A percentile compares a stretch with the other conserved stretches of the same genome.
These are phyloP conservation scores for Tilletia indica DNA, from an alignment of 1,284 basidiomycete species.

Conservation along the genomic window DNA sequence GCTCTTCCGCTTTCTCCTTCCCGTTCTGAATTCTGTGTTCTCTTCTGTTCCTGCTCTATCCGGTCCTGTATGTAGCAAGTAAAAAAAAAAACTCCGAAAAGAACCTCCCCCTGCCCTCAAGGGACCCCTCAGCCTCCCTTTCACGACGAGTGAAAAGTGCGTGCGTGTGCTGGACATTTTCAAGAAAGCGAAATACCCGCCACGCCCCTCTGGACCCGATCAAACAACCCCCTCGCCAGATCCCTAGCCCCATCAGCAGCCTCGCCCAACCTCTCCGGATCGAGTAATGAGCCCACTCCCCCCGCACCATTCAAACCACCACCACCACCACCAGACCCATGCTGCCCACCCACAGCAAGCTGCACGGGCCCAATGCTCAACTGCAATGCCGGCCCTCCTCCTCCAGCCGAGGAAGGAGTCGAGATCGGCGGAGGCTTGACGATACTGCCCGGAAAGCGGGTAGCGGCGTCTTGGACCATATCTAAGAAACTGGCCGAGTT, in stretches of 20 bases:
- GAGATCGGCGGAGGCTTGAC: slow-evolving; percentile 34
- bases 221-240: slow-evolving; percentile 45
- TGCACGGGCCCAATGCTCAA: slow-evolving; percentile 47
- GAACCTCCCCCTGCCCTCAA: background rate
- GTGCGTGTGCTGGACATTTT: background rate
- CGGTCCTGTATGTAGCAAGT: background rate
- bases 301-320: slow-evolving; percentile 1
- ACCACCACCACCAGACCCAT: background rate
- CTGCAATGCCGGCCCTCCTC: slow-evolving; percentile 32
- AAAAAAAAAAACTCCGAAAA: background rate
- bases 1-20: too few species aligned
- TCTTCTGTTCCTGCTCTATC: background rate
- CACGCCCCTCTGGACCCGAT: slow-evolving; percentile 39
- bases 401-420: slow-evolving; percentile 12
- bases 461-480: slow-evolving; percentile 49
- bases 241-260: slow-evolving; percentile 47
- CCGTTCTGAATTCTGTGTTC: too few species aligned
- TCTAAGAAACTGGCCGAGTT: slow-evolving; percentile 45
- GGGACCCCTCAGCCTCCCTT: background rate
- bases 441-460: slow-evolving; percentile 37
- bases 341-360: slow-evolving; percentile 28
- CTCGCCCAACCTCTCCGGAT: slow-evolving; percentile 36
- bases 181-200: slow-evolving; percentile 25
- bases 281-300: slow-evolving; percentile 15
- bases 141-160: background rate